Conservation (phyloP, 345 rosid genomes). For the Toxicodendron radicans region DNA sequence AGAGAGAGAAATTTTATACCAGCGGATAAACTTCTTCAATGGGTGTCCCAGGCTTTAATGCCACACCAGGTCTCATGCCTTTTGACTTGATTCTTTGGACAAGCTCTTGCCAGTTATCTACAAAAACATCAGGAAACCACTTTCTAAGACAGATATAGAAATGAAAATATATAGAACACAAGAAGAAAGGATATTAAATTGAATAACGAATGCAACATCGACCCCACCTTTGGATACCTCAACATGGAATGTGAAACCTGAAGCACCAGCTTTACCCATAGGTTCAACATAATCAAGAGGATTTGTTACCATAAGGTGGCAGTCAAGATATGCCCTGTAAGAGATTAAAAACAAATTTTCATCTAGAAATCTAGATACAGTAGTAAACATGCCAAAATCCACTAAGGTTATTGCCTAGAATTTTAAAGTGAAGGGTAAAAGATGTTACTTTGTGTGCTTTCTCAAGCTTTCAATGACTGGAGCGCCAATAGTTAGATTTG, state of each 20-base stretch:
- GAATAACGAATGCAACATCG: neutral
- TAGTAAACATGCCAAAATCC: neutral
- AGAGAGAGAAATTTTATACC: slow-evolving; percentile 40
- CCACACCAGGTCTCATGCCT: slow-evolving; percentile 92
- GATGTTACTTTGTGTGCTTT: slow-evolving; percentile 72
- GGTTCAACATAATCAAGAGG: slow-evolving; percentile 86
- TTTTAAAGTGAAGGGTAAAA: neutral
- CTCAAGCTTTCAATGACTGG: slow-evolving; percentile 88
- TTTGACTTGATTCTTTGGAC: slow-evolving; percentile 60
- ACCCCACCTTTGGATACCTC: slow-evolving; percentile 73
- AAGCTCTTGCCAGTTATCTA: slow-evolving; percentile 87
- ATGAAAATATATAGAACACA: neutral
- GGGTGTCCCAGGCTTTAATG: slow-evolving; percentile 81
- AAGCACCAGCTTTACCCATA: slow-evolving; percentile 83
- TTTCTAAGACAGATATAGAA: neutral
- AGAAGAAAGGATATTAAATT: neutral
- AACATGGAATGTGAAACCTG: slow-evolving; percentile 93
- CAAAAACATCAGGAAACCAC: slow-evolving; percentile 16
- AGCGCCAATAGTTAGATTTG: slow-evolving; percentile 87
- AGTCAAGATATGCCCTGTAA: slow-evolving; percentile 85
- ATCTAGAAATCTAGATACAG: slow-evolving; percentile 6
- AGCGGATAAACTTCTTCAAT: slow-evolving; percentile 82
- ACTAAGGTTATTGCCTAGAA: neutral
- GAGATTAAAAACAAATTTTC: slow-evolving; percentile 9
- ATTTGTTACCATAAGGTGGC: slow-evolving; percentile 92